Percentiles rank a stretch among this genome's conserved stretches.
Evolutionary conservation across 257 asterid genomes (phyloP).

Genomic region (Handroanthus guayacan): DNA sequence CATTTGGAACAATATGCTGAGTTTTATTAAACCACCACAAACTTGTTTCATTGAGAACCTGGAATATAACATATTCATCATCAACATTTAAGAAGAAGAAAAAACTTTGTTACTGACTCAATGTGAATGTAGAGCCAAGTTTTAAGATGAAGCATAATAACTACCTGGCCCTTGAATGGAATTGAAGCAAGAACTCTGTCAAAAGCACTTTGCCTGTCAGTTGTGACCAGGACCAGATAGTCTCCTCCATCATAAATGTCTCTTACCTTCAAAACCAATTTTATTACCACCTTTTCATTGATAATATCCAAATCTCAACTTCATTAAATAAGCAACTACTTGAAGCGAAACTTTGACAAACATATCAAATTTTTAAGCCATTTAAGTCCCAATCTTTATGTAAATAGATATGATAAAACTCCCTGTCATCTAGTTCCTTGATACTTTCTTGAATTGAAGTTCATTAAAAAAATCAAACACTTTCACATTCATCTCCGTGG

Average conservation of each 20-base stretch:
- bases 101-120: conserved; percentile 20
- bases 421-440: neutral
- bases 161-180: conserved; percentile 96
- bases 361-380: neutral
- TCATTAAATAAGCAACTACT: neutral
- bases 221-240: conserved; percentile 83
- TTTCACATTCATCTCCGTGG: neutral
- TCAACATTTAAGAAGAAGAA: conserved; percentile 12
- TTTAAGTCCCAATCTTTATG: neutral
- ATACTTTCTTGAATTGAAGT: neutral
- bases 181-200: conserved; percentile 94
- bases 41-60: conserved; percentile 97
- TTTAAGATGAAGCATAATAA: neutral
- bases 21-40: conserved; percentile 92
- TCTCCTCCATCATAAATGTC: conserved; percentile 92
- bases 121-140: conserved; percentile 12
- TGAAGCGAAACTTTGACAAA: neutral
- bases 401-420: neutral
- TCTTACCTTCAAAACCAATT: conserved; percentile 72
- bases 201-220: conserved; percentile 96
- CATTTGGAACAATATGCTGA: conserved; percentile 84
- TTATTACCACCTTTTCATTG: neutral
- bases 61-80: conserved; percentile 19
- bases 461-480: neutral
- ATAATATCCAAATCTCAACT: neutral